Conservation (phyloP, 208 protist species). For the Herpetomonas samuelpessoai region DNA sequence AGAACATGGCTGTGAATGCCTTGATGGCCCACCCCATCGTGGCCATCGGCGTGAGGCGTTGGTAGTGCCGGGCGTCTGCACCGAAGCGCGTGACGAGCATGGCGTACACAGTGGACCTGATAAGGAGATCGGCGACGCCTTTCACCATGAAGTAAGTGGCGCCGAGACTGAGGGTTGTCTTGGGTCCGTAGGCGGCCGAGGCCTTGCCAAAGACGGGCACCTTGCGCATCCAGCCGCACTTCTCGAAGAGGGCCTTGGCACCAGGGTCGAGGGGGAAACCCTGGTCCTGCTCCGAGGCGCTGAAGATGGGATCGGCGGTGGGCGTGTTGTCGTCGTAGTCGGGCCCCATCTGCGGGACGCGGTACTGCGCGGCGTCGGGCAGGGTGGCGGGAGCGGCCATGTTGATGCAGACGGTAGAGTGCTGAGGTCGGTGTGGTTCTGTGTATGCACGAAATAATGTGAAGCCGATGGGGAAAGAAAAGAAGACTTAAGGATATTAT, state of each 20-base stretch:
- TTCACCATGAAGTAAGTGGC: conserved; percentile 47
- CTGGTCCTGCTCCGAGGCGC: neutral
- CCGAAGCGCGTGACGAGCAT: conserved; percentile 50
- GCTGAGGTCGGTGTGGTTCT: too few relatives aligned
- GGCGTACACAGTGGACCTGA: conserved; percentile 20
- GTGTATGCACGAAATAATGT: too few relatives aligned
- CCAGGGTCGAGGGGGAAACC: neutral
- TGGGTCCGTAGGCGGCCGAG: conserved; percentile 33
- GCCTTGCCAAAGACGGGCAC: conserved; percentile 47
- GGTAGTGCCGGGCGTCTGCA: conserved; percentile 28
- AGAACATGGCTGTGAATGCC: conserved; percentile 51
- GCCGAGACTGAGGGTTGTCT: conserved; percentile 27
- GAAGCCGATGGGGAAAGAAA: too few relatives aligned
- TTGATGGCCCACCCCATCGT: conserved; percentile 69
- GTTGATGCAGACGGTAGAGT: too few relatives aligned
- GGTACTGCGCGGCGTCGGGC: too few relatives aligned
- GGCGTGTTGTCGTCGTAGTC: neutral
- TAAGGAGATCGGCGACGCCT: too few relatives aligned
- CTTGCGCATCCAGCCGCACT: conserved; percentile 17
- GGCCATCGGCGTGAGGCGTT: conserved; percentile 36
- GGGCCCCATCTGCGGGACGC: neutral
- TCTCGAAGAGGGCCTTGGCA: conserved; percentile 16
- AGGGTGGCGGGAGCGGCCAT: too few relatives aligned
- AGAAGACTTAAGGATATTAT: too few relatives aligned
- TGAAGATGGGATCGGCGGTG: neutral